These are phyloP conservation scores for Abelmoschus esculentus DNA, from an alignment of 345 rosid genomes.

Conservation along the genomic window DNA sequence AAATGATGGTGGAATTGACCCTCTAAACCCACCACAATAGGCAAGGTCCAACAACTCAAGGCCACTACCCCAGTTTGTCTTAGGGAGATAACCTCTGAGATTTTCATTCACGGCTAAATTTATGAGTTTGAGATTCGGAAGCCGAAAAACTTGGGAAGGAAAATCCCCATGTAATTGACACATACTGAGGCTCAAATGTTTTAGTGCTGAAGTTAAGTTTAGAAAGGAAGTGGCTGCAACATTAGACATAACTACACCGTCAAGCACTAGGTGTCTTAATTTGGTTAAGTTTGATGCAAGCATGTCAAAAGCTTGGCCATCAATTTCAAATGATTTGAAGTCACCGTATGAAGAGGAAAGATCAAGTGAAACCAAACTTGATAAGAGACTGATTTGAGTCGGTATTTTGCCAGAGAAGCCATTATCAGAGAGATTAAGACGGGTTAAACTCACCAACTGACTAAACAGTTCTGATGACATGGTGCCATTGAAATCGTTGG, in stretches of 20 bases:
- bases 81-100: not conserved
- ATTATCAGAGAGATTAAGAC: not conserved
- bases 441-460: not conserved
- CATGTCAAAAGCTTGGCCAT: not conserved
- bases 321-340: too few relatives aligned
- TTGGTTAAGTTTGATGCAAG: not conserved
- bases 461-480: not conserved
- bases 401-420: not conserved
- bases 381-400: not conserved
- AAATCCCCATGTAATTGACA: not conserved
- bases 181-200: accelerated
- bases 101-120: not conserved
- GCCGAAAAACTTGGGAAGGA: not conserved
- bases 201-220: not conserved
- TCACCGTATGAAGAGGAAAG: too few relatives aligned
- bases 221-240: not conserved
- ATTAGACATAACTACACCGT: not conserved
- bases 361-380: not conserved
- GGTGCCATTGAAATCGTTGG: not conserved
- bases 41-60: not conserved
- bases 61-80: not conserved
- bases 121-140: not conserved
- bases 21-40: not conserved
- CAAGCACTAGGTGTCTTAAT: not conserved
- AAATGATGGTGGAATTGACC: not conserved